Evolutionary conservation across 495 filamentous ascomycete genomes (phyloP), one percentile per base, ranked within the genome.

Genomic region (Pseudotulostoma volvatum): DNA sequence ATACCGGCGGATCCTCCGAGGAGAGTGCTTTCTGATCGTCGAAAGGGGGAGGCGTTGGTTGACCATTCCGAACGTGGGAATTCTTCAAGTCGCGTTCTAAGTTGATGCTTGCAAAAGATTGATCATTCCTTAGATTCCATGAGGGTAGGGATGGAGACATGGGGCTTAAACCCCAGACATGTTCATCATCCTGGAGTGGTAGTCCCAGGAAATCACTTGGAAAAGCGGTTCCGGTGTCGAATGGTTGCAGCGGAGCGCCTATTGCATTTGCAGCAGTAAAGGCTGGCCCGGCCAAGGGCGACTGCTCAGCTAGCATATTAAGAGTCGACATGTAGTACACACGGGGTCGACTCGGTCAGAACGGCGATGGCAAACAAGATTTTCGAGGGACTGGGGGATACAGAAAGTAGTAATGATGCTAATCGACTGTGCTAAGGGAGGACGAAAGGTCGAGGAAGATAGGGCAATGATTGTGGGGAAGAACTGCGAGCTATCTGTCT

Each of bases 31-130:
- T 41, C 16, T 44, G 47, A 20, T 57, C 60, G 14, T 56, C 49
- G 33, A 52, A 53, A 7, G 57, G 59, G 0, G 60, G 60, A 2
- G 62, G 62, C 1, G 62, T 66, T 16, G 60, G 59, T 21, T 64
- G 62, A 13, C 62, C 62, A 35, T 66, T 61, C 31, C 56, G 54
- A 20, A 66, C 53, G 25, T 58, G 57, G 13, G 57, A 41, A 35
- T 61, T 56, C 41, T 56, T 60, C 13, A 56, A 44, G 33, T 56
- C 58, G 33, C 54, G 48, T 20, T 60, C 52, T 17, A 57, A 37
- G 2, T 41, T 38, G 3, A 51, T 48, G 34, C 36, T 38, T 21
- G 50, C 37, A 38, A 56, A 56, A 16, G 40, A 42, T 45, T 18
- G 34, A 17, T 56, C 56, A 18, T 40, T 23, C 36, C 53, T 57